These are phyloP conservation scores for Babjeviella inositovora DNA, from an alignment of 805 yeast species.

Conservation along the genomic window DNA sequence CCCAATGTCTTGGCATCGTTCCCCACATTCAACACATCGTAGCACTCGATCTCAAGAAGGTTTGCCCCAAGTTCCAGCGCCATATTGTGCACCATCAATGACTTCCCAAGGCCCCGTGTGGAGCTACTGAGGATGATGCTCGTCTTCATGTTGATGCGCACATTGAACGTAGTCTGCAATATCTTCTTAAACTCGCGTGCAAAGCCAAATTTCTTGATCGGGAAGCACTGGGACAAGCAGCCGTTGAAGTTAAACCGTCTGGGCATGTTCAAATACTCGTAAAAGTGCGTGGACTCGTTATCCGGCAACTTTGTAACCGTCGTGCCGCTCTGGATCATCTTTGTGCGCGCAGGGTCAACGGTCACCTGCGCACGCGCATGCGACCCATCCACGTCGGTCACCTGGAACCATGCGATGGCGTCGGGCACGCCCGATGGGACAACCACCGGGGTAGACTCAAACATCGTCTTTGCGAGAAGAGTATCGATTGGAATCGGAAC, in stretches of 20 bases:
- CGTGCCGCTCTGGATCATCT: conserved; percentile 59
- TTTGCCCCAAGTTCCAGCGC: conserved; percentile 49
- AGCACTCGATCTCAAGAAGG: conserved; percentile 52
- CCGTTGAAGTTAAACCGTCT: background rate
- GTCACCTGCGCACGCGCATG: conserved; percentile 21
- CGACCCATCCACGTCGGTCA: conserved; percentile 25
- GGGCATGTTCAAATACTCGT: conserved; percentile 16
- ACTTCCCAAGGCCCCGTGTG: conserved; percentile 68
- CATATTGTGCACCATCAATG: conserved; percentile 38
- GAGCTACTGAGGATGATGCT: conserved; percentile 53
- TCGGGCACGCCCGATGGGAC: conserved; percentile 53
- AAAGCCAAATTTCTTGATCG: conserved; percentile 17
- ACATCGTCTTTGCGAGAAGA: conserved; percentile 39
- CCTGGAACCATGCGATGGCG: conserved; percentile 73
- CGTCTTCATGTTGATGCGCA: conserved; percentile 29
- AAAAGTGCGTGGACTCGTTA: conserved; percentile 9
- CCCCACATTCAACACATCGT: conserved; percentile 48
- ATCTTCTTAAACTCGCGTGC: conserved; percentile 37
- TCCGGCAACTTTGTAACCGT: conserved; percentile 22
- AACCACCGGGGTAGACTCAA: conserved; percentile 13
- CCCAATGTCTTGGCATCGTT: conserved; percentile 74
- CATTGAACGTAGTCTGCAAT: conserved; percentile 29
- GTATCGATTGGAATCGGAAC: conserved; percentile 72
- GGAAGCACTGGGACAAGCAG: conserved; percentile 2
- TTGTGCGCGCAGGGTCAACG: conserved; percentile 53